These are phyloP conservation scores for Nidularia pulvinata DNA, from an alignment of 768 basidiomycete genomes.

Conservation along the genomic window DNA sequence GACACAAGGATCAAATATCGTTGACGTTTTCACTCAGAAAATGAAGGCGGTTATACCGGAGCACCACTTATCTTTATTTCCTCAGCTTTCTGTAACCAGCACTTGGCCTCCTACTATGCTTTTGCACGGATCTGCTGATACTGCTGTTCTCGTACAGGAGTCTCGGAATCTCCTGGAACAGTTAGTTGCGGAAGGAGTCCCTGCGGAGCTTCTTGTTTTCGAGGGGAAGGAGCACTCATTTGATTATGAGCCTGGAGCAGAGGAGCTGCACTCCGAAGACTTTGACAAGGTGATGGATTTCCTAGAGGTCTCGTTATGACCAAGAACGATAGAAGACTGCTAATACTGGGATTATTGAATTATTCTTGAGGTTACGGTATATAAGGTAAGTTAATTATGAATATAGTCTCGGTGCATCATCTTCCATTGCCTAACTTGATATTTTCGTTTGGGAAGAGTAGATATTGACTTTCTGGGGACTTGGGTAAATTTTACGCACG, in stretches of 20 bases:
- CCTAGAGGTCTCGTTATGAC: conserved; percentile 13
- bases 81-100: conserved; percentile 38
- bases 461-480: no score
- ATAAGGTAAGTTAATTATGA: no score
- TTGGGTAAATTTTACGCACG: no score
- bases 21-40: background rate
- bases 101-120: conserved; percentile 50
- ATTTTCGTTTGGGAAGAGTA: no score
- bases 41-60: conserved; percentile 23
- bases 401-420: no score
- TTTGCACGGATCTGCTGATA: conserved; percentile 49
- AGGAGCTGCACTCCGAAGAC: conserved; percentile 15
- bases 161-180: conserved; percentile 31
- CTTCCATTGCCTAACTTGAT: no score
- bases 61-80: conserved; percentile 37
- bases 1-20: background rate
- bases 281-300: conserved; percentile 37
- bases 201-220: conserved; percentile 29
- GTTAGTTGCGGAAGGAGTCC: conserved; percentile 32
- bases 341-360: no score
- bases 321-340: no score
- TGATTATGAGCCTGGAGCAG: conserved; percentile 46
- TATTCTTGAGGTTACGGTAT: no score
- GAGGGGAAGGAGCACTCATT: conserved; percentile 54
- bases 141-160: conserved; percentile 39